Base-by-base conservation (phyloP, 148 eudicot genomes). In the Cornus controversa region DNA sequence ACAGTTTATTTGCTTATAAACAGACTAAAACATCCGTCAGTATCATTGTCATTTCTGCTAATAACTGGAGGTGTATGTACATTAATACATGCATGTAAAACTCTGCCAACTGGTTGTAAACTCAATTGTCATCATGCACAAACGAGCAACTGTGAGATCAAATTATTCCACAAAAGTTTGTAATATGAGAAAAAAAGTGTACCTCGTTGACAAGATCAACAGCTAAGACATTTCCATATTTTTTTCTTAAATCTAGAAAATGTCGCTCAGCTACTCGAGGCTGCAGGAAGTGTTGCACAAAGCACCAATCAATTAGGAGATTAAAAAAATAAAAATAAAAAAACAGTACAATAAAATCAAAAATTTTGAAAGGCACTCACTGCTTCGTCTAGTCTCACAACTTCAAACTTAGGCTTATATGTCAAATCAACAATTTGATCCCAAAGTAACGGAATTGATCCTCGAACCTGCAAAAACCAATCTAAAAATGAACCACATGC, bases 161-260 rank as follows among this genome's bases (percentile, higher is more conserved):
- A 13, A 77, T 14, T 36, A 60, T 69, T 47, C 24, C 54, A 67
- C 13, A 57, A 70, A 53, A 75, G 16, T n/a, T 74, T 4, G 69
- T 29, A 73, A 28, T 62, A 71, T 67, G 54, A 72, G 34, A 71
- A 76, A n/a, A 18, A 47, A 50, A 67, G 23, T 69, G 14, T 82
- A 96, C 99, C 99, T 85, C 88, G 85, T 96, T 96, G 73, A 96
- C 92, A 81, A 96, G 99, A 88, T 96, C 93, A 81, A 87, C 89
- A 25, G 91, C 90, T 68, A 93, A 18, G 72, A 96, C 99, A 82
- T 93, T 89, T 80, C 98, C 99, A 80, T 93, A 93, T 85, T 94
- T 88, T 86, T 93, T 93, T 81, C 95, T 89, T 57, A 96, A 74
- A 85, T 96, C 99, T 85, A 89, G 70, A 71, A 91, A 91, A 86